Evolutionary conservation across 2,329 filamentous ascomycete species (phyloP), one percentile per base, ranked within the genome.

Genomic region (Colletotrichum sp.): DNA sequence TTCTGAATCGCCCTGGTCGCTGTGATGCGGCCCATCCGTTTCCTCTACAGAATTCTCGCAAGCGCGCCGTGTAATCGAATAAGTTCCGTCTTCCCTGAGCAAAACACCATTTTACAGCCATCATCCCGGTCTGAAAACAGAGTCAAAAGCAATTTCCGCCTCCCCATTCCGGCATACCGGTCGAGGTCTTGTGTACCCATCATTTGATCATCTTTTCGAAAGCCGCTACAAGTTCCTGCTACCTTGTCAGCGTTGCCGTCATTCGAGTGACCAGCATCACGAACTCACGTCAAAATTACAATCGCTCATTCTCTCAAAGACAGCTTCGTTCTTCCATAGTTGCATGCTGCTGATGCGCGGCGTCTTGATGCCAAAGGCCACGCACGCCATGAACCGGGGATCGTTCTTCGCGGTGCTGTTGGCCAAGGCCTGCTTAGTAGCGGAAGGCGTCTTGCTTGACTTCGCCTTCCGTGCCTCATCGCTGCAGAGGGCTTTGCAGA

Each of bases 321-420:
- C 69, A 7, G 63, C 12, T 8, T 63, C 62, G 9, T 81, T 81
- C 67, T 83, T 88, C 15, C 86, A 84, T 36, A 93, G 78, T 79
- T 88, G 90, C 68, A 91, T 80, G 49, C 84, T 81, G 7, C 82
- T 85, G 1, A 91, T 86, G 2, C 91, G 83, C 0, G 92, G 92
- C 78, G 90, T 93, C 60, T 85, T 85, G 79, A 93, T 93, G 0
- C 92, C 92, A 80, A 93, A 93, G 0, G 91, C 92, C 6, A 93
- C 83, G 24, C 89, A 86, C 0, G 92, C 90, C 32, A 93, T 83
- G 77, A 92, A 90, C 15, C 91, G 82, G 3, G 92, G 86, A 79
- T 93, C 92, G 63, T 93, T 89, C 3, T 90, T 85, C 1, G 88
- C 86, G 1, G 82, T 78, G 2, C 75, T 78, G 10, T 76, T 76